A percentile compares a stretch with the other conserved stretches of the same genome.
These are phyloP conservation scores for Sphaerulina populicola DNA, from an alignment of 2,329 filamentous ascomycete genomes.

Conservation along the genomic window DNA sequence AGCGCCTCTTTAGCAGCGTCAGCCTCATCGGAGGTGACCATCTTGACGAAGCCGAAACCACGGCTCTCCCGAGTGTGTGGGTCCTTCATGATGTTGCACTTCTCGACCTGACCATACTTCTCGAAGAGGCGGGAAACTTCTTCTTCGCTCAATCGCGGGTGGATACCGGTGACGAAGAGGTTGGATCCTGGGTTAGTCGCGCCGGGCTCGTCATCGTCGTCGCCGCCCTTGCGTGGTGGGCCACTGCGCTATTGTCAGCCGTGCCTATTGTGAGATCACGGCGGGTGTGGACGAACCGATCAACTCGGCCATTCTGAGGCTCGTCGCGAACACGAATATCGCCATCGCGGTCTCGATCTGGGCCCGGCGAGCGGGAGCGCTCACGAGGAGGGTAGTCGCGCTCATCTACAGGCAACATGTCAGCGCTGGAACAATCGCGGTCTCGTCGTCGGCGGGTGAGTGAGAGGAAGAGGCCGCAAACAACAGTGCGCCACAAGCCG, in stretches of 20 bases:
- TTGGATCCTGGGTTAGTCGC: conserved; percentile 91
- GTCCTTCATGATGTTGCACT: conserved; percentile 99
- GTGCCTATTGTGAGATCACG: not conserved
- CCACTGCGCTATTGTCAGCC: conserved; percentile 2
- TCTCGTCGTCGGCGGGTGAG: not conserved
- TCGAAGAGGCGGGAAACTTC: conserved; percentile 94
- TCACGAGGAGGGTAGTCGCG: conserved; percentile 53
- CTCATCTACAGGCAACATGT: conserved; percentile 42
- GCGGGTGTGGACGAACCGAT: conserved; percentile 36
- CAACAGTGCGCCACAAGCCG: not conserved
- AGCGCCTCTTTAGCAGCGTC: conserved; percentile 95
- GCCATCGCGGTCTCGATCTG: conserved; percentile 40
- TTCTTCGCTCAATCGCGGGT: conserved; percentile 78
- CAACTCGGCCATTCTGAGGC: conserved; percentile 53
- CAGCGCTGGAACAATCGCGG: conserved; percentile 10
- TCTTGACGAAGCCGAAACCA: conserved; percentile 98
- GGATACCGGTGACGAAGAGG: conserved; percentile 96
- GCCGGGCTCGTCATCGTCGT: conserved; percentile 54
- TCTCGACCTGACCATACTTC: conserved; percentile 97
- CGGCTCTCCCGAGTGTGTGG: conserved; percentile 97
- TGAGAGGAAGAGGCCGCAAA: not conserved
- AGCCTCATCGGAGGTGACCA: conserved; percentile 88
- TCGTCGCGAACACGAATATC: conserved; percentile 50
- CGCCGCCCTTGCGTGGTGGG: conserved; percentile 9
- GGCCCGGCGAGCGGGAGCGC: conserved; percentile 57